Conservation (phyloP, 106 monocot genomes). For the Gastrodia elata region DNA sequence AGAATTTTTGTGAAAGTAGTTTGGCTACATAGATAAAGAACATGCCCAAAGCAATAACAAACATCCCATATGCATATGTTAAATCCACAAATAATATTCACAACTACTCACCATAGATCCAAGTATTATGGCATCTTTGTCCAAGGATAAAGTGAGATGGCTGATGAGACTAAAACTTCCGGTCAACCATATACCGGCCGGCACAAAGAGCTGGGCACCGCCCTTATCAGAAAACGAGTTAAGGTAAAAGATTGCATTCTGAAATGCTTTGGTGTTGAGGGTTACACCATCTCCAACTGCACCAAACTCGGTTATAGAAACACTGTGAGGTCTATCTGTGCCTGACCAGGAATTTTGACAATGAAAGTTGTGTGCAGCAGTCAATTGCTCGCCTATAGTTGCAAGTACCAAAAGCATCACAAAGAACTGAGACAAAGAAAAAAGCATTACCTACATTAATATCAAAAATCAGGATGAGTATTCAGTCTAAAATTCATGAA, state of each 20-base stretch:
- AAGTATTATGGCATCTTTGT: slow-evolving; percentile 52
- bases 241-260: slow-evolving; percentile 66
- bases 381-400: slow-evolving; percentile 12
- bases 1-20: background rate
- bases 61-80: background rate
- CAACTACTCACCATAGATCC: slow-evolving; percentile 46
- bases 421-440: slow-evolving; percentile 27
- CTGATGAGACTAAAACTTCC: slow-evolving; percentile 68
- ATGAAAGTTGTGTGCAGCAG: slow-evolving; percentile 7
- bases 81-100: background rate
- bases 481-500: background rate
- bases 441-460: background rate
- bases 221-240: slow-evolving; percentile 55
- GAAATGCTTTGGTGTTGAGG: slow-evolving; percentile 64
- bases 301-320: slow-evolving; percentile 56
- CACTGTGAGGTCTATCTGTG: slow-evolving; percentile 41
- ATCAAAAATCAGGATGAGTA: background rate
- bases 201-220: slow-evolving; percentile 68
- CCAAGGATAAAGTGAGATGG: slow-evolving; percentile 54
- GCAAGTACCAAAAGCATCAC: slow-evolving; percentile 16
- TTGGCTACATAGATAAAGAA: background rate
- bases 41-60: background rate
- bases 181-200: slow-evolving; percentile 52
- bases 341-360: slow-evolving; percentile 13
- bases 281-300: slow-evolving; percentile 64